Evolutionary conservation across 169 alveolate species (phyloP).

Genomic region (Blepharisma undulans): DNA sequence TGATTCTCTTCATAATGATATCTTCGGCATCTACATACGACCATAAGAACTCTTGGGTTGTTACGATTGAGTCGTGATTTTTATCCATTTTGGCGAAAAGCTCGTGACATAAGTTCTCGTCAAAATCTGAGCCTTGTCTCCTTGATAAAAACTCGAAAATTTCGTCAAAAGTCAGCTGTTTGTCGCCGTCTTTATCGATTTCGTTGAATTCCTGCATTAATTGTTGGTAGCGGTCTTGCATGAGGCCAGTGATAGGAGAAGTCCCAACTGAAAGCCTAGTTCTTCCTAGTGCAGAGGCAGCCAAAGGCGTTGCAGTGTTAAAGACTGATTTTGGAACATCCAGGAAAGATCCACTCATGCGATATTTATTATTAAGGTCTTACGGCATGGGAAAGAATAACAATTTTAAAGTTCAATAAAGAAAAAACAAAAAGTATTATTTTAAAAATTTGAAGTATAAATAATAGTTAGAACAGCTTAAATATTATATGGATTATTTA

Average conservation of each 20-base stretch:
- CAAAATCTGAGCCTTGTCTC: background rate
- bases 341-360: background rate
- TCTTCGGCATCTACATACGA: conserved; percentile 36
- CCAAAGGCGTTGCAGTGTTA: background rate
- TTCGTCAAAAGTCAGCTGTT: conserved; percentile 23
- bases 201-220: conserved; percentile 6
- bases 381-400: background rate
- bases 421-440: background rate
- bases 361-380: background rate
- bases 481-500: no score
- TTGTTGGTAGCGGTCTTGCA: conserved; percentile 10
- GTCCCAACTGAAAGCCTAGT: background rate
- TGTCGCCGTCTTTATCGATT: conserved; percentile 13
- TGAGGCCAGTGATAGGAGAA: background rate
- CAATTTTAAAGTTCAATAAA: background rate
- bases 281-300: background rate
- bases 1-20: conserved; percentile 38
- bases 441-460: background rate
- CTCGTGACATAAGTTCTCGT: background rate
- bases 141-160: background rate
- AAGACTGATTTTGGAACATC: background rate
- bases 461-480: no score
- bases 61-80: background rate
- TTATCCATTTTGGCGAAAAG: conserved; percentile 35
- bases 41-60: conserved; percentile 23